Evolutionary conservation across 345 rosid species (phyloP).

Genomic region (Pugionium cornutum): DNA sequence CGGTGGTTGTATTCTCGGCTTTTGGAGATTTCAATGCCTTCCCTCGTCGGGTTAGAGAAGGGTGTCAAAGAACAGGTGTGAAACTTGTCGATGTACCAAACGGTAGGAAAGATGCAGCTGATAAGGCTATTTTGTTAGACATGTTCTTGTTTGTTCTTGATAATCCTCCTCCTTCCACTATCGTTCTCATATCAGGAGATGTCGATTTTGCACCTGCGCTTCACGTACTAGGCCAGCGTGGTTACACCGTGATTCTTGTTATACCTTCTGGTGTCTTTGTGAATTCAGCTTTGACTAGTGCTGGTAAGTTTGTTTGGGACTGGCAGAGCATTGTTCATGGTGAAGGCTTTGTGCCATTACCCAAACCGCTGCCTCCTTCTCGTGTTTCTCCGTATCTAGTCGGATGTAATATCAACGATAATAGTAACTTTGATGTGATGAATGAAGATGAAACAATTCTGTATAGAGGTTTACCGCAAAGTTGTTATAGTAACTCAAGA

Average conservation of each 20-base stretch:
- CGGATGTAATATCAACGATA: conserved; percentile 54
- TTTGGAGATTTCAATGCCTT: conserved; percentile 95
- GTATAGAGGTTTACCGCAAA: conserved; percentile 61
- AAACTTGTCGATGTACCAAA: conserved; percentile 94
- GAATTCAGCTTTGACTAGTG: conserved; percentile 82
- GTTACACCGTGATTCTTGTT: conserved; percentile 78
- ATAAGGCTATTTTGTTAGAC: conserved; percentile 91
- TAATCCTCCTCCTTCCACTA: conserved; percentile 81
- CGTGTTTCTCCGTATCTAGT: conserved; percentile 53
- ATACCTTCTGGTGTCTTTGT: conserved; percentile 86
- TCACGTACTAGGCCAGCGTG: conserved; percentile 94
- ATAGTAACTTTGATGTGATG: conserved; percentile 43
- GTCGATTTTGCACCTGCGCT: conserved; percentile 96
- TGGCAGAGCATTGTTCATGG: conserved; percentile 97
- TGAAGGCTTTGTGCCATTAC: conserved; percentile 74
- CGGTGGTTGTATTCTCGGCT: conserved; percentile 79
- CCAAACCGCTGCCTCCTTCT: conserved; percentile 50
- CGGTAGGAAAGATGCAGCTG: conserved; percentile 96
- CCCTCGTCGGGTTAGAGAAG: conserved; percentile 92
- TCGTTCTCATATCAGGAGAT: conserved; percentile 91
- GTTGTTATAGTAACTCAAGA: conserved; percentile 53
- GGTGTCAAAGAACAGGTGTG: conserved; percentile 97
- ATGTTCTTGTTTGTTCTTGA: conserved; percentile 97
- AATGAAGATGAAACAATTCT: conserved; percentile 79
- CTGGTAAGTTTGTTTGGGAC: conserved; percentile 95